A percentile compares a stretch with the other conserved stretches of the same genome.
Evolutionary conservation across 164 flowering plant genomes (phyloP).

Genomic region (Magnolia kwangsiensis): DNA sequence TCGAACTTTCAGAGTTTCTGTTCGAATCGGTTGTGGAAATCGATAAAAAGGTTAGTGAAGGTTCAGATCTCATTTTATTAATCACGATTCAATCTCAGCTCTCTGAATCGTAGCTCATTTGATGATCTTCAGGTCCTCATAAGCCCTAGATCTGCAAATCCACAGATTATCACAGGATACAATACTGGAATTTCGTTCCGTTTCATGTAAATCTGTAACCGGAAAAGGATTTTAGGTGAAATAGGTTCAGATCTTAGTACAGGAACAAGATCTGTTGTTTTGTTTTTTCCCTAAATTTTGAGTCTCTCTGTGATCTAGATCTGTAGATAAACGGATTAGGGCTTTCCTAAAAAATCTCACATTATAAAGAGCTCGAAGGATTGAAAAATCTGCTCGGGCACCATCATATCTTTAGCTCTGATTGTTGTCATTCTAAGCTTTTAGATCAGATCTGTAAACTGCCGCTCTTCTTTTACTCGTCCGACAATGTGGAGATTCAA

Average conservation of each 20-base stretch:
- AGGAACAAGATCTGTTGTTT: background rate
- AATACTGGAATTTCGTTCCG: background rate
- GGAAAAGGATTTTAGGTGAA: background rate
- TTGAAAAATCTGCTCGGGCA: too few species aligned
- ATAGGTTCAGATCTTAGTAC: background rate
- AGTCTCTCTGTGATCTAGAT: background rate
- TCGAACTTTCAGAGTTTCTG: background rate
- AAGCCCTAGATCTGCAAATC: background rate
- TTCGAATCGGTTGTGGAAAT: background rate
- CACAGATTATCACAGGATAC: background rate
- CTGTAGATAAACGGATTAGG: background rate
- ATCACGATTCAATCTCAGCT: background rate
- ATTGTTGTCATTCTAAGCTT: background rate
- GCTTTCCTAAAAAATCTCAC: background rate
- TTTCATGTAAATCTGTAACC: background rate
- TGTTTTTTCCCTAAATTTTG: too few species aligned
- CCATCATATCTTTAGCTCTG: background rate
- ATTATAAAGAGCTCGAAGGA: background rate
- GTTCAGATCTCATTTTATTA: slow-evolving; percentile 1
- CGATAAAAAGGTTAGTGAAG: background rate
- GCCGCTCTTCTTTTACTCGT: background rate
- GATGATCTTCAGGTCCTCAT: background rate
- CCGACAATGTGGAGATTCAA: slow-evolving; percentile 91
- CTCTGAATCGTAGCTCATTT: background rate
- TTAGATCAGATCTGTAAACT: background rate